These are phyloP conservation scores for Ascochyta viciae-villosae DNA, from an alignment of 2,329 filamentous ascomycete genomes.

Conservation along the genomic window DNA sequence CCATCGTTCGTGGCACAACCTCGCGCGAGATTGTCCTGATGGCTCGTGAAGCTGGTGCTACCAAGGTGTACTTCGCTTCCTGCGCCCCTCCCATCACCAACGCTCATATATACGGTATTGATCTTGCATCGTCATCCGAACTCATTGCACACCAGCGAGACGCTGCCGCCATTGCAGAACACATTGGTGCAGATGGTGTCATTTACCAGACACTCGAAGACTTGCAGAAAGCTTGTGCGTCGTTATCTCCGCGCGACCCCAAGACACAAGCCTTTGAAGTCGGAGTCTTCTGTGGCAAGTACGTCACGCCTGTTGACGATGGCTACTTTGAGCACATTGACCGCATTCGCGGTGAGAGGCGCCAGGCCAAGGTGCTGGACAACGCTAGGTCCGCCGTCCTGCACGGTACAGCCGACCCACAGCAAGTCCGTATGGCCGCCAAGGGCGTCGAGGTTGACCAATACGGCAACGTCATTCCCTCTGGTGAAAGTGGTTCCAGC, in stretches of 20 bases:
- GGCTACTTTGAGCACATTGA: slow-evolving; percentile 85
- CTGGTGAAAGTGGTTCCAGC: slow-evolving; percentile 36
- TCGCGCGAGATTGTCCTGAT: slow-evolving; percentile 80
- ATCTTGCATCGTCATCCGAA: slow-evolving; percentile 74
- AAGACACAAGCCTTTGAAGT: slow-evolving; percentile 77
- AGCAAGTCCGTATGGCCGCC: slow-evolving; percentile 67
- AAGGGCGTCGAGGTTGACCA: slow-evolving; percentile 66
- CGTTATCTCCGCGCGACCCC: slow-evolving; percentile 67
- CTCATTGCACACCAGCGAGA: slow-evolving; percentile 74
- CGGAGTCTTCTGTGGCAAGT: slow-evolving; percentile 89
- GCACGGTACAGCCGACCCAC: slow-evolving; percentile 66
- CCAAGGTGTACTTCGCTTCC: slow-evolving; percentile 81
- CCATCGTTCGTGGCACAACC: slow-evolving; percentile 86
- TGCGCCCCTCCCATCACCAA: slow-evolving; percentile 84
- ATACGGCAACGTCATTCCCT: slow-evolving; percentile 64
- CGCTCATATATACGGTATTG: slow-evolving; percentile 86
- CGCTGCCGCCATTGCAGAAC: slow-evolving; percentile 65
- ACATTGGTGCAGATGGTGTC: slow-evolving; percentile 77
- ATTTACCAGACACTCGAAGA: slow-evolving; percentile 80
- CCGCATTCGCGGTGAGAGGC: slow-evolving; percentile 72
- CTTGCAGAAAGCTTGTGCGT: slow-evolving; percentile 78
- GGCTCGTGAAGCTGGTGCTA: slow-evolving; percentile 83
- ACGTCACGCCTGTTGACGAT: slow-evolving; percentile 79
- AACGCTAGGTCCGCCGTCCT: slow-evolving; percentile 69
- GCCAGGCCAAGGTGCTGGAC: slow-evolving; percentile 71